Percentiles rank a stretch among this genome's conserved stretches.
These are phyloP conservation scores for Podaxis carcinomalis DNA, from an alignment of 768 basidiomycete species.

Conservation along the genomic window DNA sequence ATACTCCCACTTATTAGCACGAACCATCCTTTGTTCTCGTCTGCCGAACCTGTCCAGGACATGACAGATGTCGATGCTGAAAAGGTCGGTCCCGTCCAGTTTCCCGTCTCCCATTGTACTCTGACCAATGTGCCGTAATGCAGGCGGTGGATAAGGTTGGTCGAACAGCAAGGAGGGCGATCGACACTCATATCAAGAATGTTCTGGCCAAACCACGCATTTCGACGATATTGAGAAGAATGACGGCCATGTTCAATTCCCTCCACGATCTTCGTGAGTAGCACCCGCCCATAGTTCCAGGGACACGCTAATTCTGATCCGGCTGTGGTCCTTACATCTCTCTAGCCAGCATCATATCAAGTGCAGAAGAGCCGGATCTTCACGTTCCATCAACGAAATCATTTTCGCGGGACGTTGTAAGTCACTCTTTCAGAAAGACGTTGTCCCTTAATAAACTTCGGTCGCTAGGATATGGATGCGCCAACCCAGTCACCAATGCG, in stretches of 20 bases:
- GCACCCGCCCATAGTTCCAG: slow-evolving; percentile 9
- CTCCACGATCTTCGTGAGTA: slow-evolving; percentile 59
- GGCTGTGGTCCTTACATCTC: slow-evolving; percentile 9
- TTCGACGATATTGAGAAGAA: slow-evolving; percentile 62
- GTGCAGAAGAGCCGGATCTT: slow-evolving; percentile 42
- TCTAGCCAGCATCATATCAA: slow-evolving; percentile 49
- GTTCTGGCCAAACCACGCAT: slow-evolving; percentile 65
- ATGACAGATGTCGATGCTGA: slow-evolving; percentile 58
- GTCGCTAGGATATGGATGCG: not conserved
- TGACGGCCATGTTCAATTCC: slow-evolving; percentile 72
- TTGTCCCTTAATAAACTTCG: not conserved
- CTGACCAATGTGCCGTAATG: not conserved
- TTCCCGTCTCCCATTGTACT: not conserved
- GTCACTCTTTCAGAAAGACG: not conserved
- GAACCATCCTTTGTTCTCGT: slow-evolving; percentile 64
- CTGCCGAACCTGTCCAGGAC: slow-evolving; percentile 51
- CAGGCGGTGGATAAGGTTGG: slow-evolving; percentile 71
- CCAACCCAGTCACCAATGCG: not conserved
- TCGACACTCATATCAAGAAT: slow-evolving; percentile 71
- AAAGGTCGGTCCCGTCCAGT: slow-evolving; percentile 41
- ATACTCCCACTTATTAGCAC: slow-evolving; percentile 72
- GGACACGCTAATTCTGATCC: slow-evolving; percentile 12
- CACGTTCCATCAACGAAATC: slow-evolving; percentile 15
- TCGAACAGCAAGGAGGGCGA: slow-evolving; percentile 60
- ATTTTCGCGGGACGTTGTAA: not conserved